Percentiles rank a stretch among this genome's conserved stretches.
phyloP scores from a whole-genome alignment of 768 basidiomycete genomes.

The Hygrocybe punicea region DNA sequence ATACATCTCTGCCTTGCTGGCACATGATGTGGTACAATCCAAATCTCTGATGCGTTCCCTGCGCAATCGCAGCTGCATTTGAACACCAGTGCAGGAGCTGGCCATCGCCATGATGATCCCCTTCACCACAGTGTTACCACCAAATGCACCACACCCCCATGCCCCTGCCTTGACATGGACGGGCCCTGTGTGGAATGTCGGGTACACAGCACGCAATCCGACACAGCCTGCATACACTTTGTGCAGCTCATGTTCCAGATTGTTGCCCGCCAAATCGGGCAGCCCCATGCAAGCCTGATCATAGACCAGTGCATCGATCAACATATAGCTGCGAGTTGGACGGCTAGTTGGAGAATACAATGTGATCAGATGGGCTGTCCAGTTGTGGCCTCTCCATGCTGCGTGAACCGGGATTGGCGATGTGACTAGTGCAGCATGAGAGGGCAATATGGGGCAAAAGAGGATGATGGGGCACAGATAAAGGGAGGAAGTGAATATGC shows the following conservation, averaged over 20 bases:
- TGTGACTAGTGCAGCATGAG: constrained; percentile 22
- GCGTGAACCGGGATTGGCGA: constrained; percentile 6
- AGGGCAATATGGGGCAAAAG: constrained; percentile 28
- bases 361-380: constrained; percentile 1
- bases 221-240: constrained; percentile 29
- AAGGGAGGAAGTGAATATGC: constrained; percentile 30
- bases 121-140: constrained; percentile 34
- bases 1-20: constrained; percentile 1
- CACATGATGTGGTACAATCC: neutral
- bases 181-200: constrained; percentile 2
- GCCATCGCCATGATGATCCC: constrained; percentile 27
- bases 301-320: constrained; percentile 28
- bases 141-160: constrained; percentile 37
- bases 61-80: constrained; percentile 14
- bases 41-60: neutral
- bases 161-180: constrained; percentile 14
- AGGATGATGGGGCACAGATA: constrained; percentile 29
- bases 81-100: constrained; percentile 25
- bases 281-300: neutral
- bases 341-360: neutral
- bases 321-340: constrained; percentile 23
- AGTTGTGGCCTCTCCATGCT: constrained; percentile 6
- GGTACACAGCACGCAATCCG: constrained; percentile 11
- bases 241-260: constrained; percentile 28
- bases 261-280: constrained; percentile 24